These are phyloP conservation scores for Ogataea hybrid DNA, from an alignment of 1,139 yeast genomes.

Conservation along the genomic window DNA sequence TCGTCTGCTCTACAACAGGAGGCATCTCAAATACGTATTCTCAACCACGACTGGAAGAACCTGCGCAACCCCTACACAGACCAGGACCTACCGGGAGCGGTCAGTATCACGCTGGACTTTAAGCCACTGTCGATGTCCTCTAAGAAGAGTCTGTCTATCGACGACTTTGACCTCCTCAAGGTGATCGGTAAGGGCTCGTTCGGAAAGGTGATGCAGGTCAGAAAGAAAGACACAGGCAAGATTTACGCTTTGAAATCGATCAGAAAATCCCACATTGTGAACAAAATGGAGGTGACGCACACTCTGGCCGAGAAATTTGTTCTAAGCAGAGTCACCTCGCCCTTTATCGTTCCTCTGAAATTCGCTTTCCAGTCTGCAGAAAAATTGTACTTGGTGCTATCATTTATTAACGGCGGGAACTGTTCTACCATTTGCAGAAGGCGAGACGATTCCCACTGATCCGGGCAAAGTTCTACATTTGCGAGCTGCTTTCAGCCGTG, in stretches of 20 bases:
- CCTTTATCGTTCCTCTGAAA: slow-evolving; percentile 97
- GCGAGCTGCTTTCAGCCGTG: slow-evolving; percentile 88
- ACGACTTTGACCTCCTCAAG: slow-evolving; percentile 87
- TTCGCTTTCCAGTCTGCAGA: slow-evolving; percentile 97
- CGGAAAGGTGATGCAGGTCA: slow-evolving; percentile 98
- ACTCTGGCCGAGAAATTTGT: slow-evolving; percentile 96
- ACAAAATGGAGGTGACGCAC: slow-evolving; percentile 93
- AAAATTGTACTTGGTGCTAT: slow-evolving; percentile 82
- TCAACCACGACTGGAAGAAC: slow-evolving; percentile 46
- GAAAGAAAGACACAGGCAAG: slow-evolving; percentile 90
- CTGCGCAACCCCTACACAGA: slow-evolving; percentile 33
- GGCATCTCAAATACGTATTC: slow-evolving; percentile 36
- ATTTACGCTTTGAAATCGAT: slow-evolving; percentile 92
- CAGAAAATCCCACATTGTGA: slow-evolving; percentile 89
- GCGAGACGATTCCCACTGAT: slow-evolving; percentile 89
- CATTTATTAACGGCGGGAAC: slow-evolving; percentile 98
- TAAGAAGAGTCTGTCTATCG: slow-evolving; percentile 73
- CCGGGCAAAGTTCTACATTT: slow-evolving; percentile 88
- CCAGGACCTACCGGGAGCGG: slow-evolving; percentile 42
- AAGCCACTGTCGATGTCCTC: slow-evolving; percentile 55
- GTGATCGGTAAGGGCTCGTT: slow-evolving; percentile 98
- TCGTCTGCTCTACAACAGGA: slow-evolving; percentile 25
- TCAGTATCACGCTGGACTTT: slow-evolving; percentile 73
- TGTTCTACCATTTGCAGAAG: slow-evolving; percentile 89
- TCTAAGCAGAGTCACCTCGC: slow-evolving; percentile 86